Evolutionary conservation across 768 basidiomycete genomes (phyloP).

Genomic region (Neoboletus subvelutipes): DNA sequence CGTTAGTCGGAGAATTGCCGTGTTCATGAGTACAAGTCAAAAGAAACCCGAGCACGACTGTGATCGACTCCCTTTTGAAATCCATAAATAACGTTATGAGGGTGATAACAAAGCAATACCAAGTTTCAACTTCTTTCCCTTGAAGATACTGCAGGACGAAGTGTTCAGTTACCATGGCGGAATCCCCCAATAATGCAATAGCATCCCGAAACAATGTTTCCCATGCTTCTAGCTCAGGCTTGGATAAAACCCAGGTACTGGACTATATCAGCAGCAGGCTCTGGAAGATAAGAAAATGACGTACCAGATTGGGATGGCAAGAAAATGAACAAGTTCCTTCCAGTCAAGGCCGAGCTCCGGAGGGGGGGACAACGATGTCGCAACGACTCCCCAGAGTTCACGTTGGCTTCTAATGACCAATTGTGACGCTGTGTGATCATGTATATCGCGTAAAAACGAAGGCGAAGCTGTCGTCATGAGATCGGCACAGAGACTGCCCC

Average conservation of each 20-base stretch:
- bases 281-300: background rate
- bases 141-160: slow-evolving; percentile 15
- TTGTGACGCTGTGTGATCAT: slow-evolving; percentile 27
- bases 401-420: slow-evolving; percentile 27
- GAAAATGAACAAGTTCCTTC: slow-evolving; percentile 44
- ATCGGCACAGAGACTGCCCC: slow-evolving; percentile 50
- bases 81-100: slow-evolving; percentile 8
- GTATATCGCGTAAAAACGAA: slow-evolving; percentile 38
- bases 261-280: slow-evolving; percentile 1
- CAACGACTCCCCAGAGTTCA: slow-evolving; percentile 49
- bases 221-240: slow-evolving; percentile 45
- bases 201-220: slow-evolving; percentile 35
- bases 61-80: slow-evolving; percentile 21
- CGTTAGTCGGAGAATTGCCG: slow-evolving; percentile 12
- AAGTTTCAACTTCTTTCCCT: slow-evolving; percentile 18
- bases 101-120: slow-evolving; percentile 13
- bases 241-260: slow-evolving; percentile 48
- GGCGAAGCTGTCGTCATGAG: slow-evolving; percentile 45
- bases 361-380: slow-evolving; percentile 32
- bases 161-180: slow-evolving; percentile 10
- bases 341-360: slow-evolving; percentile 31
- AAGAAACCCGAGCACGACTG: slow-evolving; percentile 19
- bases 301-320: slow-evolving; percentile 51
- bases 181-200: slow-evolving; percentile 20
- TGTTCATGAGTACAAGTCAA: slow-evolving; percentile 9